Evolutionary conservation across 179 eudicot species (phyloP).

Genomic region (Amaranthus tricolor): DNA sequence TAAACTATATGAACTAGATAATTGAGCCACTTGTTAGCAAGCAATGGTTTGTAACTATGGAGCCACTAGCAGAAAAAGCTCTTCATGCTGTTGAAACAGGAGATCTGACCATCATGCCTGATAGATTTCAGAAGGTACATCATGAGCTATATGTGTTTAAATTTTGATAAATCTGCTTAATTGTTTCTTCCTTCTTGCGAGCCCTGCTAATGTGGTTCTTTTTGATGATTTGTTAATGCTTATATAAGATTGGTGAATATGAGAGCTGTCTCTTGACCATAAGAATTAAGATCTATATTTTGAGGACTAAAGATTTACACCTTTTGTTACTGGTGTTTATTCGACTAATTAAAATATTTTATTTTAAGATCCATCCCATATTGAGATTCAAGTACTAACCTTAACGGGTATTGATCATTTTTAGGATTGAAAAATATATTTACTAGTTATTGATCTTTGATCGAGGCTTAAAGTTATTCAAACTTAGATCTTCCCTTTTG

Average conservation of each 20-base stretch:
- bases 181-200: not conserved
- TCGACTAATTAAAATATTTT: too few species aligned
- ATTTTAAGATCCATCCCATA: too few species aligned
- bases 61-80: conserved; percentile 87
- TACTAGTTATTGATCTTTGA: too few species aligned
- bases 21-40: conserved; percentile 96
- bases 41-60: conserved; percentile 99
- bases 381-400: too few species aligned
- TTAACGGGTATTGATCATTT: too few species aligned
- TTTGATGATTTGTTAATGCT: not conserved
- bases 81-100: conserved; percentile 82
- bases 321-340: too few species aligned
- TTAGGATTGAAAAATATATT: too few species aligned
- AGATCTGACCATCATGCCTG: conserved; percentile 82
- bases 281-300: not conserved
- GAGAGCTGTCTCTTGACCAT: not conserved
- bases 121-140: conserved; percentile 93
- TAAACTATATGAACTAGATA: conserved; percentile 44
- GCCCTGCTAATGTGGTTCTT: not conserved
- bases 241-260: not conserved
- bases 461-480: too few species aligned
- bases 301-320: not conserved
- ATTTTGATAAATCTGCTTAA: not conserved
- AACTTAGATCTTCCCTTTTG: too few species aligned
- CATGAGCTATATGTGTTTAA: not conserved